A percentile compares a stretch with the other conserved stretches of the same genome.
Evolutionary conservation across 1,284 basidiomycete species (phyloP).

Genomic region (Anthracocystis setariae): DNA sequence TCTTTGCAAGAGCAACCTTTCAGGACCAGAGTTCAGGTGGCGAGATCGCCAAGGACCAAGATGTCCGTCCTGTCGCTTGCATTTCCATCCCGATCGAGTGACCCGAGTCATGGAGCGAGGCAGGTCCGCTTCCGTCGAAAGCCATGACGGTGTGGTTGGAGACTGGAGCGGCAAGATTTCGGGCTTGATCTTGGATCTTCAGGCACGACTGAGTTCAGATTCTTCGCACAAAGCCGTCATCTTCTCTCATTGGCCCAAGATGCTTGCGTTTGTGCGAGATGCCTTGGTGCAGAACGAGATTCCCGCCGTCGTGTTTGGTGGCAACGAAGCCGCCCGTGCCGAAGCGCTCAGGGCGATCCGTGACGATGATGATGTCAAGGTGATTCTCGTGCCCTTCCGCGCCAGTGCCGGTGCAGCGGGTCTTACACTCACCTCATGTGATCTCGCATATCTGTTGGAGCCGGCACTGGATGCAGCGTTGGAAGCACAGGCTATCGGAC

Average conservation of each 20-base stretch:
- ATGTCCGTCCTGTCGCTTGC: constrained; percentile 37
- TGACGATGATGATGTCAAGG: constrained; percentile 39
- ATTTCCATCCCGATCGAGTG: constrained; percentile 26
- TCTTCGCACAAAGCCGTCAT: constrained; percentile 49
- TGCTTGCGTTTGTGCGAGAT: constrained; percentile 41
- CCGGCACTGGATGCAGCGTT: constrained; percentile 48
- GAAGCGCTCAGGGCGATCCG: constrained; percentile 48
- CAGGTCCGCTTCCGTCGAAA: constrained; percentile 17
- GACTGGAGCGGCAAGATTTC: constrained; percentile 56
- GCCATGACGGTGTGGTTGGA: constrained; percentile 14
- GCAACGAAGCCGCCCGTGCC: constrained; percentile 30
- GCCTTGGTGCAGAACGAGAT: constrained; percentile 43
- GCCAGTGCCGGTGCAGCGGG: constrained; percentile 56
- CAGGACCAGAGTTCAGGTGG: not conserved
- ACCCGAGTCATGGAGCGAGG: constrained; percentile 42
- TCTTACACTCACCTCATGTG: constrained; percentile 49
- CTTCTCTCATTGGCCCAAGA: constrained; percentile 53
- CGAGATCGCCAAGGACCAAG: constrained; percentile 2
- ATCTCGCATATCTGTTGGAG: constrained; percentile 52
- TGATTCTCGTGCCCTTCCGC: constrained; percentile 48
- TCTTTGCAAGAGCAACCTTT: constrained; percentile 20
- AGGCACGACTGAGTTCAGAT: constrained; percentile 25
- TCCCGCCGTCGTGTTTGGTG: constrained; percentile 36
- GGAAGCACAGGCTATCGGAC: constrained; percentile 47
- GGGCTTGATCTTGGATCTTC: constrained; percentile 46